phyloP scores from a whole-genome alignment of 163 green algal species.

The Picocystis sp. region DNA sequence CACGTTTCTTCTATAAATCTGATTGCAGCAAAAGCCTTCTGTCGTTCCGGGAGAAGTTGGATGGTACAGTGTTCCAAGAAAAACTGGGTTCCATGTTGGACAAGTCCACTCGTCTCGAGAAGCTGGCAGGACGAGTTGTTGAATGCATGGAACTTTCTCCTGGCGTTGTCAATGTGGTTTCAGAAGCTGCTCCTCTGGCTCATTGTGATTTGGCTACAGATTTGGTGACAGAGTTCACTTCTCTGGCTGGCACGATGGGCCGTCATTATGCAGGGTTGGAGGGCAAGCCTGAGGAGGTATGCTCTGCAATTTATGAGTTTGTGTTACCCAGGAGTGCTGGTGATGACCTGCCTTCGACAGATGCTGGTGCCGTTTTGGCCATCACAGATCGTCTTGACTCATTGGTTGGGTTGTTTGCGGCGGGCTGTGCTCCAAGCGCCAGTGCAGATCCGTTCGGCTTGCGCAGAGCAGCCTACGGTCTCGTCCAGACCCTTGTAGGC shows the following conservation, averaged over 20 bases:
- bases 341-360: constrained; percentile 49
- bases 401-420: constrained; percentile 82
- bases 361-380: constrained; percentile 65
- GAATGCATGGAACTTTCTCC: constrained; percentile 22
- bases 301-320: constrained; percentile 75
- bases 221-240: constrained; percentile 91
- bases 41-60: constrained; percentile 54
- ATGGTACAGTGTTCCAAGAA: constrained; percentile 32
- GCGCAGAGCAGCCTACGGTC: constrained; percentile 67
- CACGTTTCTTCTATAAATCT: constrained; percentile 86
- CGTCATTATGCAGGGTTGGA: constrained; percentile 43
- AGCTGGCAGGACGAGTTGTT: constrained; percentile 43
- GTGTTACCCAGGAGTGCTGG: constrained; percentile 62
- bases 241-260: constrained; percentile 72
- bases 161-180: constrained; percentile 11
- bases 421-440: constrained; percentile 63
- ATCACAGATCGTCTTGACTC: constrained; percentile 66
- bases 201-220: constrained; percentile 75
- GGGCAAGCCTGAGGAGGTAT: constrained; percentile 27
- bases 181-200: constrained; percentile 47
- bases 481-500: constrained; percentile 62
- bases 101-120: constrained; percentile 56
- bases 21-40: constrained; percentile 58
- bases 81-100: constrained; percentile 49
- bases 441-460: constrained; percentile 80